Conservation (phyloP, 768 basidiomycete genomes). For the Mycena sanguinolenta region DNA sequence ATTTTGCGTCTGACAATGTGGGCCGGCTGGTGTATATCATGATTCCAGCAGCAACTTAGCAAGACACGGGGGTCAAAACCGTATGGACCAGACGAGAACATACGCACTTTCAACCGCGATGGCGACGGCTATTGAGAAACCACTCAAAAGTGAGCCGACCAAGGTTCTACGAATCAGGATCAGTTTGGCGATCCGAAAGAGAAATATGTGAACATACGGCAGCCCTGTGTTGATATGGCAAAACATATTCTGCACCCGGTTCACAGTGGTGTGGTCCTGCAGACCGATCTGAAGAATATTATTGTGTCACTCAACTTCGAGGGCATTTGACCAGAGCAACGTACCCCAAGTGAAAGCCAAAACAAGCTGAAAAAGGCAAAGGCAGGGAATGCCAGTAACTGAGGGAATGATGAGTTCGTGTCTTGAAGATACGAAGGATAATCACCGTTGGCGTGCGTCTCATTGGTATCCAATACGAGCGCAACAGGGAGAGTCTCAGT, state of each 20-base stretch:
- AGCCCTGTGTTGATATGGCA: constrained; percentile 30
- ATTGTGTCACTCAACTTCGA: neutral
- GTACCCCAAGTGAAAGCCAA: constrained; percentile 15
- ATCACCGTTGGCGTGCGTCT: constrained; percentile 18
- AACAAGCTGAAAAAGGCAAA: constrained; percentile 7
- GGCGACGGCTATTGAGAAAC: constrained; percentile 28
- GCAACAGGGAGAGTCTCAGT: constrained; percentile 8
- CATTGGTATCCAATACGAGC: constrained; percentile 16
- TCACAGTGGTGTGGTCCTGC: constrained; percentile 21
- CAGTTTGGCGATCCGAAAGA: neutral
- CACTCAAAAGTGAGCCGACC: constrained; percentile 19
- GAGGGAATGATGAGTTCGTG: neutral
- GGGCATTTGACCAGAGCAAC: neutral
- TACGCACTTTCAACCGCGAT: constrained; percentile 33
- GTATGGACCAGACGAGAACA: neutral
- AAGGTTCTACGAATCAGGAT: constrained; percentile 11
- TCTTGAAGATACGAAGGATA: neutral
- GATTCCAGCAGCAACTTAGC: constrained; percentile 37
- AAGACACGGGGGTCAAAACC: neutral
- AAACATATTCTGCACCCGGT: constrained; percentile 22
- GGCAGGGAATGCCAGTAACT: constrained; percentile 20
- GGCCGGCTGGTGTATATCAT: constrained; percentile 35
- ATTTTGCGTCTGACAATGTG: constrained; percentile 3
- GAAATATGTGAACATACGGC: constrained; percentile 4
- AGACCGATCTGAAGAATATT: constrained; percentile 22